Percentiles rank a stretch among this genome's conserved stretches.
Conservation (phyloP, 108 stramenopile species). For the Fragilaria radians region DNA sequence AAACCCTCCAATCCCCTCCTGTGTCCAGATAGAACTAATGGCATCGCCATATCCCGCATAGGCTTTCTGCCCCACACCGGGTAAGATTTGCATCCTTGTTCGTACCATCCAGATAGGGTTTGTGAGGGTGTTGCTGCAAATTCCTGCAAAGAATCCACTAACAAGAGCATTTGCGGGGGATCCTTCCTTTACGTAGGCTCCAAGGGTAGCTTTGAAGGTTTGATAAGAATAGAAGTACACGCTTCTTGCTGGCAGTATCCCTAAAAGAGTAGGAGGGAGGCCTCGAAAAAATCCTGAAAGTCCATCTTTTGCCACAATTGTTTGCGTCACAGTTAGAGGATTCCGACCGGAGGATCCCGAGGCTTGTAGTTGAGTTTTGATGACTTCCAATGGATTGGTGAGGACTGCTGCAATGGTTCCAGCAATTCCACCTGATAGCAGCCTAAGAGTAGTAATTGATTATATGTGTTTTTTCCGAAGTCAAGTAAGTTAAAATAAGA, state of each 20-base stretch:
- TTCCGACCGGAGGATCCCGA: conserved; percentile 33
- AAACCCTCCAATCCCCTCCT: conserved; percentile 81
- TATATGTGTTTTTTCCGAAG: not conserved
- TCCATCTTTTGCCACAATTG: conserved; percentile 69
- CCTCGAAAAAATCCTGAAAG: conserved; percentile 63
- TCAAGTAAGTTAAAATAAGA: not conserved
- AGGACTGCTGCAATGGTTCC: conserved; percentile 73
- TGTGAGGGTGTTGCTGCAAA: conserved; percentile 76
- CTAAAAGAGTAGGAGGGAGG: conserved; percentile 77
- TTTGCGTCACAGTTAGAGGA: conserved; percentile 55
- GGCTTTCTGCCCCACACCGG: conserved; percentile 60
- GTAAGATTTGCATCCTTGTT: conserved; percentile 79
- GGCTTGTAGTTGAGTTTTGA: conserved; percentile 92
- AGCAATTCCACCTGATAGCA: conserved; percentile 72
- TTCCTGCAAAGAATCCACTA: conserved; percentile 55
- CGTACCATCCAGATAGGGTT: conserved; percentile 96
- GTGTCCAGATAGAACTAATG: conserved; percentile 58
- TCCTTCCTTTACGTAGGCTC: conserved; percentile 45
- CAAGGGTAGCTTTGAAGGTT: conserved; percentile 45
- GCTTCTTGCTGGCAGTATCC: conserved; percentile 90
- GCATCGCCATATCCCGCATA: conserved; percentile 80
- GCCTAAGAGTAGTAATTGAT: conserved; percentile 13
- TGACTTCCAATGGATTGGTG: conserved; percentile 82
- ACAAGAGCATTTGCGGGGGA: conserved; percentile 54
- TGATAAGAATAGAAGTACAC: conserved; percentile 86